These are phyloP conservation scores for Rutstroemia sydowiana DNA, from an alignment of 2,329 filamentous ascomycete genomes.

Conservation along the genomic window DNA sequence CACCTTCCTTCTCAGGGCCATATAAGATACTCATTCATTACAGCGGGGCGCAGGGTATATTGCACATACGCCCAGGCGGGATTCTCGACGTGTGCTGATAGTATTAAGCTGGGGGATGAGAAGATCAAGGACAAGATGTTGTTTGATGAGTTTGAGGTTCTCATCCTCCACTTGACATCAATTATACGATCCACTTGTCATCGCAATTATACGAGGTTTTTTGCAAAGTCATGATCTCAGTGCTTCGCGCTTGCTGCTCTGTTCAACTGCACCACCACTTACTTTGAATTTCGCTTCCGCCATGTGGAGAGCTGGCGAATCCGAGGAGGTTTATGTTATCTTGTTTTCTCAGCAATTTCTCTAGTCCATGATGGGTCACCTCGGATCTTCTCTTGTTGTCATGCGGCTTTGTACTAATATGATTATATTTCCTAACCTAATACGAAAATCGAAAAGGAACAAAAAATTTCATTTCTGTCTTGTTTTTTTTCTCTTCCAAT, in stretches of 20 bases:
- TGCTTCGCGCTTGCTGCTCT: background rate
- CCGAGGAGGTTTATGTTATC: background rate
- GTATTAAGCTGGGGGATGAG: background rate
- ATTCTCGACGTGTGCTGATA: slow-evolving; percentile 7
- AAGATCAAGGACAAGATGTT: slow-evolving; percentile 11
- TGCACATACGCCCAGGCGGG: background rate
- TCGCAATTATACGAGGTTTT: background rate
- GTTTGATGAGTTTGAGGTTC: slow-evolving; percentile 12
- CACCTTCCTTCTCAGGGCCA: no score
- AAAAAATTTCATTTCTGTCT: background rate
- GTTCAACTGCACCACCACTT: background rate
- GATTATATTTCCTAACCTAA: no score
- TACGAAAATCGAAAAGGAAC: background rate
- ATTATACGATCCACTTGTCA: no score
- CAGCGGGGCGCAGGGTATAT: background rate
- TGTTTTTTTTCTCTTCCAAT: slow-evolving; percentile 2
- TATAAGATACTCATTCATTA: background rate
- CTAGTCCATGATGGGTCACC: background rate
- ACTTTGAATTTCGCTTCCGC: no score
- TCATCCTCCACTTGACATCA: background rate
- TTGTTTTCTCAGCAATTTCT: background rate
- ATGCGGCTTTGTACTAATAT: background rate
- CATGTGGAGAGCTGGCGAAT: no score
- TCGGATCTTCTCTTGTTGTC: background rate
- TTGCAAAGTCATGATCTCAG: background rate